Percentiles rank a stretch among this genome's conserved stretches.
phyloP scores from a whole-genome alignment of 345 rosid genomes.

The Dimocarpus longan region DNA sequence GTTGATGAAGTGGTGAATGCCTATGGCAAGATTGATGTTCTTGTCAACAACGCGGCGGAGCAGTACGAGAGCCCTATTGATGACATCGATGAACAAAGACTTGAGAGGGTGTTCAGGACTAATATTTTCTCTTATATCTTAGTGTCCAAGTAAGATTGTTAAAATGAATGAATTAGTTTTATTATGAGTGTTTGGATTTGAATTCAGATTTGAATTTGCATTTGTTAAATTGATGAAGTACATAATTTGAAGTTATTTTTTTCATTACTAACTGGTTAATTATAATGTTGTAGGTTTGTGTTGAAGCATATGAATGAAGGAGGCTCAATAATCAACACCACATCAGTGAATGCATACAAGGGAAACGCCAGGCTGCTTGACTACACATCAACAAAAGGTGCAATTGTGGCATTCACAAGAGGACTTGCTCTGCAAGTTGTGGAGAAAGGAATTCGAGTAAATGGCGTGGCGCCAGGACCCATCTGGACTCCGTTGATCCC shows the following conservation, averaged over 20 bases:
- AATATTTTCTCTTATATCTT: conserved; percentile 72
- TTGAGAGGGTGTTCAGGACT: conserved; percentile 68
- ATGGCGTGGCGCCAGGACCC: conserved; percentile 83
- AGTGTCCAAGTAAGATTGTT: conserved; percentile 39
- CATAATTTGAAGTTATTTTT: too few species aligned
- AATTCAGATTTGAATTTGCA: too few species aligned
- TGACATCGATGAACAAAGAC: conserved; percentile 71
- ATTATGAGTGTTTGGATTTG: not conserved
- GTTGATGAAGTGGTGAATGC: conserved; percentile 64
- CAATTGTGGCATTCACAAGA: conserved; percentile 73
- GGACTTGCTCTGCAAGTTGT: conserved; percentile 74
- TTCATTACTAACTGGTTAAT: too few species aligned
- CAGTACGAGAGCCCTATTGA: conserved; percentile 57
- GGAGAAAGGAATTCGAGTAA: conserved; percentile 58
- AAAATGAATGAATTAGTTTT: not conserved
- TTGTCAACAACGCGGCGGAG: conserved; percentile 70
- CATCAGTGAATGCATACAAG: conserved; percentile 66
- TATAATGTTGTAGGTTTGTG: conserved; percentile 43
- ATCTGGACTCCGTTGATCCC: conserved; percentile 84
- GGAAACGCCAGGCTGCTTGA: conserved; percentile 61
- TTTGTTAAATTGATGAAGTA: too few species aligned
- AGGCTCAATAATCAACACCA: conserved; percentile 69
- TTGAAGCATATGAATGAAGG: conserved; percentile 86
- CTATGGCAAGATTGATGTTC: conserved; percentile 62
- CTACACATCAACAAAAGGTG: conserved; percentile 77